Evolutionary conservation across 2,329 filamentous ascomycete species (phyloP), one percentile per base, ranked within the genome.

Genomic region (Nemania sp.): DNA sequence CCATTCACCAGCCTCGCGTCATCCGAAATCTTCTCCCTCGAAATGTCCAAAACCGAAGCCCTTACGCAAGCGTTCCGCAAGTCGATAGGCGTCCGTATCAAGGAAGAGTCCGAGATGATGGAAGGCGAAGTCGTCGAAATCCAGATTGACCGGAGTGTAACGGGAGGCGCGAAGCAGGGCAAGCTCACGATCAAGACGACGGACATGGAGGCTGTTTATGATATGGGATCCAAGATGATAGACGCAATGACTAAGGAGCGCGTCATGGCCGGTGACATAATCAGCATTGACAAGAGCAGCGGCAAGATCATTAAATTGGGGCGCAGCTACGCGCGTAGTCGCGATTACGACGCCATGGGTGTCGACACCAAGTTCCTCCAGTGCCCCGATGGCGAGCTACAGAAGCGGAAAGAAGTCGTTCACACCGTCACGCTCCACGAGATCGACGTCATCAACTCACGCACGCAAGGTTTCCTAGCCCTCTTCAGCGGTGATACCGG

Each of bases 201-300:
- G 54, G 94, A 99, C 73, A 99, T 99, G 94, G 94, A 99, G 75
- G 96, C 94, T 11, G 90, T 99, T 62, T 99, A 97, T 77, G 94
- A 99, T 68, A 97, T 99, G 92, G 94, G 94, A 61, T 93, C 89
- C 63, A 97, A 97, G 77, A 97, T 99, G 94, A 99, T 99, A 63
- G 94, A 99, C 70, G 91, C 91, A 61, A 97, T 99, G 91, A 97
- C 92, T 63, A 97, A 97, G 76, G 94, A 99, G 78, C 93, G 95
- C 67, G 91, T 99, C 61, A 96, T 97, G 87, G 94, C 94, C 4
- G 94, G 94, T 65, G 94, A 99, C 71, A 94, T 99, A 63, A 95
- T 99, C 67, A 96, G 90, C 52, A 97, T 99, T 65, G 94, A 99
- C 79, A 99, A 99, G 77, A 92, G 93, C 0, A 96, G 91, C 2